Percentiles rank a stretch among this genome's conserved stretches.
Conservation (phyloP, 768 basidiomycete genomes). For the Hygrophorus russula region DNA sequence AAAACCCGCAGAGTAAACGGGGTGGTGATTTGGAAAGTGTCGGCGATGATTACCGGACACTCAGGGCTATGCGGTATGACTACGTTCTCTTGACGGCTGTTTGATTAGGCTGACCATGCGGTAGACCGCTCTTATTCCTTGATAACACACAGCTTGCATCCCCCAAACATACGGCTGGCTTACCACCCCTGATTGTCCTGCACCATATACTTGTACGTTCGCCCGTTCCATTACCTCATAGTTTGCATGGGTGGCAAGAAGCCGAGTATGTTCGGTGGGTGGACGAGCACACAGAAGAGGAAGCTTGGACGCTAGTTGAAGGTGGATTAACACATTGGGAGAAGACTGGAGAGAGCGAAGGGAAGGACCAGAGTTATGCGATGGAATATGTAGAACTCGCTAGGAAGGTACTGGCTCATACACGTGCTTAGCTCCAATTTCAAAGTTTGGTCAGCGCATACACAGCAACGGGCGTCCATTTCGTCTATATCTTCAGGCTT, state of each 20-base stretch:
- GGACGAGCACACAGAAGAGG: slow-evolving; percentile 76
- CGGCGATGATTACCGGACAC: slow-evolving; percentile 77
- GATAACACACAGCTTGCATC: slow-evolving; percentile 63
- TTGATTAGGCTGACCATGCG: background rate
- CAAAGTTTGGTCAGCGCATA: too few relatives aligned
- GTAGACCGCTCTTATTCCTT: slow-evolving; percentile 80
- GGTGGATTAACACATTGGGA: slow-evolving; percentile 74
- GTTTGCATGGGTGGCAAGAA: slow-evolving; percentile 88
- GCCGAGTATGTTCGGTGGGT: slow-evolving; percentile 96
- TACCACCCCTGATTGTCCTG: slow-evolving; percentile 81
- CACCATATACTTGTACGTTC: slow-evolving; percentile 91
- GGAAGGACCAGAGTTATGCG: slow-evolving; percentile 31
- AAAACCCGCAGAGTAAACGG: slow-evolving; percentile 44
- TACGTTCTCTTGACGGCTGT: slow-evolving; percentile 3
- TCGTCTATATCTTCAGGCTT: background rate
- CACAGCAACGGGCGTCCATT: background rate
- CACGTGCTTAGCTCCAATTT: background rate
- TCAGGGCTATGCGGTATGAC: slow-evolving; percentile 77
- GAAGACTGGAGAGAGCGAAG: slow-evolving; percentile 50
- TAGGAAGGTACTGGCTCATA: slow-evolving; percentile 44
- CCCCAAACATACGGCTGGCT: slow-evolving; percentile 54
- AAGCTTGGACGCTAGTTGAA: slow-evolving; percentile 73
- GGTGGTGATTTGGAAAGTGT: slow-evolving; percentile 60
- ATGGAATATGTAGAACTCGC: slow-evolving; percentile 60
- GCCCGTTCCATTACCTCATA: slow-evolving; percentile 77